Conservation (phyloP, 2,329 filamentous ascomycete species). For the Fonsecaea multimorphosa region DNA sequence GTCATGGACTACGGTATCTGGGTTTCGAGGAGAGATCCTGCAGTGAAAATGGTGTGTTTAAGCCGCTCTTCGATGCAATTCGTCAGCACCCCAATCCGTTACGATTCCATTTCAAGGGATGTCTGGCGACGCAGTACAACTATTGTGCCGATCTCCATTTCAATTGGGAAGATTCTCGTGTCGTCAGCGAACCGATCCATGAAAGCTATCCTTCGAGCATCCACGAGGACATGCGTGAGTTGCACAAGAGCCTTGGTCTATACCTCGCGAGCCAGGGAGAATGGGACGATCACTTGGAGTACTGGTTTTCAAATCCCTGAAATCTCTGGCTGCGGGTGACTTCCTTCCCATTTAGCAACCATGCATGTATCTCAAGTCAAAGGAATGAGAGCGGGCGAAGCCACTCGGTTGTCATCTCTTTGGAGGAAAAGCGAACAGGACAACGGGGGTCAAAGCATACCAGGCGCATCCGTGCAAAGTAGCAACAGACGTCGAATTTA, state of each 20-base stretch:
- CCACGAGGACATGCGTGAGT: background rate
- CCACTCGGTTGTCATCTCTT: background rate
- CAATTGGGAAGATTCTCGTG: no score
- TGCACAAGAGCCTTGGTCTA: background rate
- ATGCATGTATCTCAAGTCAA: background rate
- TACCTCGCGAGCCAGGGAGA: constrained; percentile 2
- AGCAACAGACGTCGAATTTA: background rate
- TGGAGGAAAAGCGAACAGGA: background rate
- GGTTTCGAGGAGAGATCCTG: background rate
- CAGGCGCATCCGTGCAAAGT: background rate
- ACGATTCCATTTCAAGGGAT: background rate
- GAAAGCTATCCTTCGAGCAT: background rate
- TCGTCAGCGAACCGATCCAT: background rate
- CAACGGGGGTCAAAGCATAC: background rate
- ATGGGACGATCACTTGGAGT: background rate
- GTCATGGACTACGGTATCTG: background rate
- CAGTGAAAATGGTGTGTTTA: background rate
- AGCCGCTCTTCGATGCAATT: constrained; percentile 6
- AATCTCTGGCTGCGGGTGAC: background rate
- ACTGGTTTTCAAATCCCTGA: background rate
- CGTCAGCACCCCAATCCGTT: constrained; percentile 4
- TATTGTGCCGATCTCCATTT: background rate
- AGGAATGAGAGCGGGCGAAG: background rate
- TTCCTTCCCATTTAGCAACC: background rate
- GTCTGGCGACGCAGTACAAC: background rate